phyloP scores from a whole-genome alignment of 2,329 filamentous ascomycete genomes.

The Ceratocystis papillata region DNA sequence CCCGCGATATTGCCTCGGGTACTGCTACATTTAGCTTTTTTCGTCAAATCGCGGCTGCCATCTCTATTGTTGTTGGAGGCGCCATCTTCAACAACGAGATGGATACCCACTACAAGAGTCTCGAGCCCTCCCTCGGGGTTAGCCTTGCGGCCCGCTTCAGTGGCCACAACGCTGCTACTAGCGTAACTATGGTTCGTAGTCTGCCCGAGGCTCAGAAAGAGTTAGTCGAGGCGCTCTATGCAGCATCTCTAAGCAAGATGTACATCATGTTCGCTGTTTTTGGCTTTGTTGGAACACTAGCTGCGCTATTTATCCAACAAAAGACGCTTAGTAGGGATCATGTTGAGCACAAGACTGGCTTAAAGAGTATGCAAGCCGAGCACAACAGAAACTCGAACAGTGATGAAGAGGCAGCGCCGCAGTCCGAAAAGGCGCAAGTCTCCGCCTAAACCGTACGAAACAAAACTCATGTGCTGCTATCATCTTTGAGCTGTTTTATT shows the following conservation, averaged over 20 bases:
- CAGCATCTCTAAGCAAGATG: constrained; percentile 43
- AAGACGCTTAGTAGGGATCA: constrained; percentile 45
- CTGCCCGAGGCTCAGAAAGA: constrained; percentile 39
- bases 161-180: constrained; percentile 50
- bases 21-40: constrained; percentile 58
- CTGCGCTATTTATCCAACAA: constrained; percentile 40
- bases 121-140: constrained; percentile 42
- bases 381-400: not conserved
- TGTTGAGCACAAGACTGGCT: constrained; percentile 47
- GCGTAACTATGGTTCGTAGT: constrained; percentile 45
- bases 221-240: constrained; percentile 39
- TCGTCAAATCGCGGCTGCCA: constrained; percentile 56
- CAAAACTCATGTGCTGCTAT: not conserved
- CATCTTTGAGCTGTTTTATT: no score
- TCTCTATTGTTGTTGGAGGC: constrained; percentile 62
- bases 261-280: constrained; percentile 47
- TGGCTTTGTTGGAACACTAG: constrained; percentile 38
- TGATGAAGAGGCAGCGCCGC: constrained; percentile 7
- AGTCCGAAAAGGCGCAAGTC: not conserved
- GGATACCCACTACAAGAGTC: constrained; percentile 41
- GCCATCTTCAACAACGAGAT: constrained; percentile 70
- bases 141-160: constrained; percentile 43
- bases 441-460: not conserved
- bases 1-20: constrained; percentile 55
- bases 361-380: constrained; percentile 33